A percentile compares a stretch with the other conserved stretches of the same genome.
phyloP scores from a whole-genome alignment of 2,329 filamentous ascomycete species.

The Chalara sp. region DNA sequence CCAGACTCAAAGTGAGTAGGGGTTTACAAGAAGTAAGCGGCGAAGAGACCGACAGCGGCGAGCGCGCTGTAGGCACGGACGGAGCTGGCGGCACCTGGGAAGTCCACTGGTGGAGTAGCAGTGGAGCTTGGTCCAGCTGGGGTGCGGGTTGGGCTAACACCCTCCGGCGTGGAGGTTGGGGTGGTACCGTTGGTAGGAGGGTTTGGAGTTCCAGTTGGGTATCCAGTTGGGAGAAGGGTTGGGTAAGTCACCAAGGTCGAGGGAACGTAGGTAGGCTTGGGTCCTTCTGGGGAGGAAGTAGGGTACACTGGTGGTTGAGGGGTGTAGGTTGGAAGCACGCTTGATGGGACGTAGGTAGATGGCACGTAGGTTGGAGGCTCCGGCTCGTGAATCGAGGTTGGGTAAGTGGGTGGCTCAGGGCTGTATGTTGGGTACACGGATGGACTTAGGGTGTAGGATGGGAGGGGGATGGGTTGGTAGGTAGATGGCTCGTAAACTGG shows the following conservation, averaged over 20 bases:
- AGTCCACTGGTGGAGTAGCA: slow-evolving; percentile 9
- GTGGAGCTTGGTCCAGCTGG: slow-evolving; percentile 9
- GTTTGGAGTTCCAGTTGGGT: background rate
- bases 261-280: too few relatives aligned
- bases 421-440: slow-evolving; percentile 4
- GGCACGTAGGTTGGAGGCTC: background rate
- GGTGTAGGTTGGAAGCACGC: background rate
- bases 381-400: too few relatives aligned
- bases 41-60: background rate
- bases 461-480: too few relatives aligned
- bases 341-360: background rate
- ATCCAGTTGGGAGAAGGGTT: too few relatives aligned
- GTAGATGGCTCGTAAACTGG: too few relatives aligned
- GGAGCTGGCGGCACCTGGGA: background rate
- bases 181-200: slow-evolving; percentile 1
- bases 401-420: slow-evolving; percentile 1
- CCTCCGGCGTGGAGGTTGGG: background rate
- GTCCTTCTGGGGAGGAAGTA: background rate
- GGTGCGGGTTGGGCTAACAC: slow-evolving; percentile 4
- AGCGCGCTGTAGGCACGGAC: background rate
- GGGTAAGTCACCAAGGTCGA: too few relatives aligned
- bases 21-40: background rate
- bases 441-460: too few relatives aligned
- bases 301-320: background rate
- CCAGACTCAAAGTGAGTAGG: too few relatives aligned